These are phyloP conservation scores for Orbilia blumenaviensis DNA, from an alignment of 2,329 filamentous ascomycete species.

Conservation along the genomic window DNA sequence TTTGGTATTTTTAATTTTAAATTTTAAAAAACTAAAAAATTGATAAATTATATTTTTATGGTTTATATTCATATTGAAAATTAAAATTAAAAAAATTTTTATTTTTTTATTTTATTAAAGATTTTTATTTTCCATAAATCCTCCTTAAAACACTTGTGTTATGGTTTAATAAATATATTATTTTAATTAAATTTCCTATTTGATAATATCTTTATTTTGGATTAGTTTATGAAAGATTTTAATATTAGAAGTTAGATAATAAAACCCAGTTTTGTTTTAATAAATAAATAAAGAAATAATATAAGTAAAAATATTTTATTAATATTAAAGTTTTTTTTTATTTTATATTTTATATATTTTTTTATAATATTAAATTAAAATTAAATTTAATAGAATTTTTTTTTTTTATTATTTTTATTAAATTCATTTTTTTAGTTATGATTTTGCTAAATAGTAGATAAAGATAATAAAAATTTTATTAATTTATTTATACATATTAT, in stretches of 20 bases:
- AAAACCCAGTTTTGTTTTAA: constrained; percentile 61
- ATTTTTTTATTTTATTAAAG: constrained; percentile 55
- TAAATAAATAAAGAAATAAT: constrained; percentile 63
- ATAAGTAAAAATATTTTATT: constrained; percentile 62
- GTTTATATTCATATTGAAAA: background rate
- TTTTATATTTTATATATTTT: constrained; percentile 59
- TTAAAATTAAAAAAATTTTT: background rate
- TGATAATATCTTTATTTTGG: constrained; percentile 1
- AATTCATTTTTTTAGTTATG: background rate
- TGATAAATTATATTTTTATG: background rate
- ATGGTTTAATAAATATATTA: constrained; percentile 62
- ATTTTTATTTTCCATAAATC: constrained; percentile 62
- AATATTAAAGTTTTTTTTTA: constrained; percentile 62
- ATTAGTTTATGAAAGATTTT: background rate
- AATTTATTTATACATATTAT: constrained; percentile 50
- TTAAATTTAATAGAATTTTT: background rate
- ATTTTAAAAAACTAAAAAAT: background rate
- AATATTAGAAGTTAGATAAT: constrained; percentile 55
- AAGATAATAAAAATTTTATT: constrained; percentile 55
- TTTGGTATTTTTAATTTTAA: background rate
- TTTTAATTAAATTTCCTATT: background rate
- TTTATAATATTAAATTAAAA: background rate
- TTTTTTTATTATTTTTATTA: background rate
- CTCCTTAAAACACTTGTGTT: constrained; percentile 60
- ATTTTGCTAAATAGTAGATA: constrained; percentile 50